Percentiles rank a stretch among this genome's conserved stretches.
phyloP scores from a whole-genome alignment of 2,329 filamentous ascomycete species.

The Tolypocladium amazonense region DNA sequence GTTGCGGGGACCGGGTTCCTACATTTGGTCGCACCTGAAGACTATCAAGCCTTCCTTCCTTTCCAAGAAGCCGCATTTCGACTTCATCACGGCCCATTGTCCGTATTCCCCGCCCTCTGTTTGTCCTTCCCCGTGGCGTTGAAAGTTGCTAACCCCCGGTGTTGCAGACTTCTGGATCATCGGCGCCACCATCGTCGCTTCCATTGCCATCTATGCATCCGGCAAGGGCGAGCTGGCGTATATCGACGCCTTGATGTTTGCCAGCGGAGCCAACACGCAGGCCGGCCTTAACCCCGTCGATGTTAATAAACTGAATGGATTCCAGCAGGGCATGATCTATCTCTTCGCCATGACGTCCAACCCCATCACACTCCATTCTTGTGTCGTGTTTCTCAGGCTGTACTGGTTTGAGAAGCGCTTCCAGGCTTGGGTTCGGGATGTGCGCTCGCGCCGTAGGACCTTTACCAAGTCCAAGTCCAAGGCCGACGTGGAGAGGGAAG shows the following conservation, averaged over 20 bases:
- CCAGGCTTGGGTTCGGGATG: constrained; percentile 68
- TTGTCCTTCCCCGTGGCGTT: neutral
- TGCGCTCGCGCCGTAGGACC: constrained; percentile 53
- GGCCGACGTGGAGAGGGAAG: constrained; percentile 25
- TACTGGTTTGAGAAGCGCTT: constrained; percentile 99
- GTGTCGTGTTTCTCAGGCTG: constrained; percentile 81
- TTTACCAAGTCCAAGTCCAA: constrained; percentile 51
- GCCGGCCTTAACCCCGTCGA: constrained; percentile 80
- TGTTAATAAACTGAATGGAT: constrained; percentile 56
- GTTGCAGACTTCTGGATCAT: constrained; percentile 68
- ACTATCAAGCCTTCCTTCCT: constrained; percentile 45
- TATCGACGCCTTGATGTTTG: constrained; percentile 82
- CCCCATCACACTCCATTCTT: constrained; percentile 74
- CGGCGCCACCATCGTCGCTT: constrained; percentile 59
- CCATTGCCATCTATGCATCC: constrained; percentile 61
- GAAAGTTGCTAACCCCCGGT: constrained; percentile 8
- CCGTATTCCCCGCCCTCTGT: constrained; percentile 20
- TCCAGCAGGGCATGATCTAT: constrained; percentile 65
- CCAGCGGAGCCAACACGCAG: constrained; percentile 79
- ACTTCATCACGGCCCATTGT: constrained; percentile 77
- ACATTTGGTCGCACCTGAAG: constrained; percentile 31
- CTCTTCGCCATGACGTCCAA: constrained; percentile 64
- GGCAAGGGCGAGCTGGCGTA: constrained; percentile 54
- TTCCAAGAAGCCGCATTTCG: constrained; percentile 56
- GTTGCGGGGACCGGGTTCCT: constrained; percentile 22